Base-by-base conservation (phyloP, 352 stramenopile species). In the Globisporangium orthogonon region DNA sequence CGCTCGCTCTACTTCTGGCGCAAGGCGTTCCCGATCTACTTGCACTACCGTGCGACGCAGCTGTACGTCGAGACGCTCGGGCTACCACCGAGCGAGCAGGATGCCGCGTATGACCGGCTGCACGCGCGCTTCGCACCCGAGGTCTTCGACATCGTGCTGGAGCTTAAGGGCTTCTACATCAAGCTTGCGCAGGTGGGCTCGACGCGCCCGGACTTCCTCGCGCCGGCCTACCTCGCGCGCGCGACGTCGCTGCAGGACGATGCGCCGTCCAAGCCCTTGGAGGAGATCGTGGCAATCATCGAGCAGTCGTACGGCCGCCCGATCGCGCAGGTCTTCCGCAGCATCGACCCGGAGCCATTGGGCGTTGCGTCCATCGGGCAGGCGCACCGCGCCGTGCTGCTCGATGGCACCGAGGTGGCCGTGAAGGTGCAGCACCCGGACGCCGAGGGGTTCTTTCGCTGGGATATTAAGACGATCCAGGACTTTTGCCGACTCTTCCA, bases 391-490 rank as follows among this genome's bases (percentile, higher is more conserved):
- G 86, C 86, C 0, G 74, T 81, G 62, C 70, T 95, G 31, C 62
- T 73, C 29, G 71, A 86, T 52, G 86, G 86, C 18, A 63, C 84
- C 37, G 79, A 89, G 60, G 86, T 95, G 35, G 87, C 86, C 0
- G 78, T 96, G 17, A 96, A 97, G 65, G 86, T 98, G 41, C 92
- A 98, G 70, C 97, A 97, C 68, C 94, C 94, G 2, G 80, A 97
- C 44, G 94, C 96, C 1, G 94, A 98, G 63, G 77, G 80, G 30
- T 86, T 98, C 54, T 98, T 98, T 62, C 78, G 94, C 28, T 96
- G 91, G 62, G 95, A 98, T 66, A 97, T 98, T 54, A 90, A 94
- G 62, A 98, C 94, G 7, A 97, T 98, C 54, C 97, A 97, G 72
- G 81, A 94, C 50, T 98, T 98, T 68, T 97, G 89, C 59, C 70